Evolutionary conservation across 1,139 yeast genomes (phyloP), one percentile per base, ranked within the genome.

Genomic region (Spathaspora jeffriesii): DNA sequence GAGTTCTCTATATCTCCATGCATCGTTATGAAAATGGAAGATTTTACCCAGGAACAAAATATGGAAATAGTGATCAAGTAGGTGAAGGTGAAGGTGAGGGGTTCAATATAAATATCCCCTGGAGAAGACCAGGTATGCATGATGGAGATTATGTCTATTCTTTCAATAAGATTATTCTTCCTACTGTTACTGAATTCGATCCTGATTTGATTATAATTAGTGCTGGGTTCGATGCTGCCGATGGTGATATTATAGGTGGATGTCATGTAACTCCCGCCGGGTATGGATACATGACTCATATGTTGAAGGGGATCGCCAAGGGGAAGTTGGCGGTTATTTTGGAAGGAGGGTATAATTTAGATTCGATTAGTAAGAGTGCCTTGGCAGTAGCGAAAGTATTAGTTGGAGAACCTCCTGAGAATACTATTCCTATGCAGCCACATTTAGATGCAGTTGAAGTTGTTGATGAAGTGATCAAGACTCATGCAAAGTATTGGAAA

Each of bases 151-250:
- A 95, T 65, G 78, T 92, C 42, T 89, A 92, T 66, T 98, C 99
- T 1, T 92, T 95, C 67, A 82, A 84, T 55, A 84, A 85, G 57
- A 84, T 92, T n/a, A 81, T 95, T 13, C 78, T 95, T 79, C 99
- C 99, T 0, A 82, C 91, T 42, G 88, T 96, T 43, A 71, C 83
- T 48, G 99, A 95, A 62, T 95, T 86, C 59, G 85, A 86, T 59
- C 98, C 99, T 0, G 99, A 95, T 67, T 74, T 95, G 55, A 91
- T 91, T 6, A 89, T 95, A 36, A 85, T 95, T 30, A 89, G 97
- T 39, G 85, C 98, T 0, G 99, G 99, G 0, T 93, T 93, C 61
- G 99, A 93, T 70, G 99, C 99, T 21, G 99, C 99, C 0, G 97
- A 89, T 58, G 99, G 98, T 46, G 99, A 95, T 67, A 85, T 90